Base-by-base conservation (phyloP, 306 rosid genomes). In the Lathyrus sativus region DNA sequence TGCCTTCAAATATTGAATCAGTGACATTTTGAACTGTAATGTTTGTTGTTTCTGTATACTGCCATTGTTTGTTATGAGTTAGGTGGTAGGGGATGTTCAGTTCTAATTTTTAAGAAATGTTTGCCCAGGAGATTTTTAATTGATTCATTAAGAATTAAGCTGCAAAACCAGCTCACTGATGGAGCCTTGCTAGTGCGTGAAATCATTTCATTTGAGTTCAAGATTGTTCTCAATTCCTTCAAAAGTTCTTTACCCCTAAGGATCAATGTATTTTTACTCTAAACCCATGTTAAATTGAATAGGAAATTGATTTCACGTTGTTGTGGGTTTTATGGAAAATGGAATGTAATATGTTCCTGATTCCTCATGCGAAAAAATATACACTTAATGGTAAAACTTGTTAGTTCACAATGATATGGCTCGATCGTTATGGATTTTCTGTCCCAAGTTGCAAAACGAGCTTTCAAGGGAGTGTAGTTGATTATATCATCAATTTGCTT, bases 81-180 rank as follows among this genome's bases (percentile, higher is more conserved):
- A 12, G 37, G 26, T 72, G 69, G 62, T 14, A 49, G 29, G 50
- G 61, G 33, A 22, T 71, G 75, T 33, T 59, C 24, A 31, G 24
- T 31, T 45, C 10, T 33, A 53, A 24, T n/a, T 46, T 71, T 8
- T 57, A 22, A 22, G 24, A 22, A 22, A 22, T 22, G 24, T 22
- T 22, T 22, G 24, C 24, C 24, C 24, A 22, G 1, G 2, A 22
- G 24, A 1, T 22, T 22, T 22, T 48, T 62, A 9, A 11, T 39
- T 38, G 9, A 2, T 37, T 3, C 9, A 60, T 71, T 31, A 35
- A 44, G 17, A 42, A 42, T 13, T 9, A 51, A 59, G 73, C 63
- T 38, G 63, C 24, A 42, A 15, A 48, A 48, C 44, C 10, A n/a
- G 37, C 18, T 9, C 41, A 14, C 3, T 48, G 26, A 50, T 17